Evolutionary conservation across 257 asterid species (phyloP), one percentile per base, ranked within the genome.

Genomic region (Penstemon eatonii): DNA sequence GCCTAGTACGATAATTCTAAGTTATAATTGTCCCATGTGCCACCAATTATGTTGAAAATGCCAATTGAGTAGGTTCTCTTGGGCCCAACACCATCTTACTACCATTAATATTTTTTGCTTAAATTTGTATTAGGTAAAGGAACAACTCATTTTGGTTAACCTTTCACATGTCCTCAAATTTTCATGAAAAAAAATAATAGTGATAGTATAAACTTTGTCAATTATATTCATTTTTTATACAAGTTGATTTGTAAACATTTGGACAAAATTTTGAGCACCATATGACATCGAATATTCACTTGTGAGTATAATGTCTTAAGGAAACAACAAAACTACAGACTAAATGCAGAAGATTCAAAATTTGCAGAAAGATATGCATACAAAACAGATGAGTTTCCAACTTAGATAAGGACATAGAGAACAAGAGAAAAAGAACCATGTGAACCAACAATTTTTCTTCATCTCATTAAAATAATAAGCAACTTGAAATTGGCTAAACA

Each of bases 111-210:
- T 38, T 18, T 58, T 68, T 54, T 59, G 58, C 75, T 54, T 55
- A 19, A 55, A 39, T 58, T 65, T 56, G 60, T 9, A 68, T 50
- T 68, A 56, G 60, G 63, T 65, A 25, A 64, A 43, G 73, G 68
- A 79, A 87, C 91, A 81, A 75, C 89, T 76, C 86, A 78, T 55
- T 52, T 56, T 65, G 60, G 72, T 56, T 69, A 56, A 59, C 78
- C 10, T 43, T 67, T 75, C 84, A 81, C 89, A 85, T 79, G 91
- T 68, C 65, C 71, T 74, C 55, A 65, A 40, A 15, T n/a, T 4
- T 18, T 25, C 45, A 10, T 15, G 19, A 15, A 8, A 12, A 40
- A 12, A 5, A 53, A 9, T 25, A 15, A 1, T n/a, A 56, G 25
- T n/a, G 8, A 15, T 25, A 25, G 33, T 25, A 54, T 4, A n/a